These are phyloP conservation scores for Deinandra increscens DNA, from an alignment of 129 eudicot genomes.

Conservation along the genomic window DNA sequence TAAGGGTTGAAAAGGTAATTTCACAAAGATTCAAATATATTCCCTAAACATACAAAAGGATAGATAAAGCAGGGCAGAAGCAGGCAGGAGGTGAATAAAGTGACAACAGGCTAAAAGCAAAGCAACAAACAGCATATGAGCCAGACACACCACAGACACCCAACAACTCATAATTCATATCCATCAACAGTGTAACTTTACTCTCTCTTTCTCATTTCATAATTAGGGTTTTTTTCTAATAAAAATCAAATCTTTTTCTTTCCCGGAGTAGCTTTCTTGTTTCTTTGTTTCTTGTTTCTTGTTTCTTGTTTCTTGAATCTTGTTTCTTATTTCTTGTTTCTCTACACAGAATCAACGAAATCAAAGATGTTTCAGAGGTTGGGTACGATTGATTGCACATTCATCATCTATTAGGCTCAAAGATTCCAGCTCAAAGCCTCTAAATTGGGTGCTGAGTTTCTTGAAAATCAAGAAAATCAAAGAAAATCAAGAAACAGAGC, in stretches of 20 bases:
- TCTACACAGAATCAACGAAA: slow-evolving; percentile 13
- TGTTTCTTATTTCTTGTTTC: slow-evolving; percentile 4
- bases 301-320: slow-evolving; percentile 7
- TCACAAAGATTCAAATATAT: slow-evolving; percentile 6
- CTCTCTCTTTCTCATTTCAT: slow-evolving; percentile 8
- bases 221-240: slow-evolving; percentile 16
- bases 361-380: slow-evolving; percentile 37
- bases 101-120: slow-evolving; percentile 30
- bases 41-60: slow-evolving; percentile 5
- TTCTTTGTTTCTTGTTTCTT: slow-evolving; percentile 10
- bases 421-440: background rate
- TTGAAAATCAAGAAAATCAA: background rate
- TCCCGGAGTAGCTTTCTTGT: slow-evolving; percentile 14
- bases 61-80: slow-evolving; percentile 3
- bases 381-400: slow-evolving; percentile 30
- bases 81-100: background rate
- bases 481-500: background rate
- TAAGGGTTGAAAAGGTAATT: slow-evolving; percentile 5
- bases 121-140: slow-evolving; percentile 17
- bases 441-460: background rate
- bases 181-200: slow-evolving; percentile 18
- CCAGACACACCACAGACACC: background rate
- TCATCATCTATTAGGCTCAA: background rate
- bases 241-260: slow-evolving; percentile 11
- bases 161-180: slow-evolving; percentile 1